Base-by-base conservation (phyloP, 352 stramenopile genomes). In the Achlya hypogyna region DNA sequence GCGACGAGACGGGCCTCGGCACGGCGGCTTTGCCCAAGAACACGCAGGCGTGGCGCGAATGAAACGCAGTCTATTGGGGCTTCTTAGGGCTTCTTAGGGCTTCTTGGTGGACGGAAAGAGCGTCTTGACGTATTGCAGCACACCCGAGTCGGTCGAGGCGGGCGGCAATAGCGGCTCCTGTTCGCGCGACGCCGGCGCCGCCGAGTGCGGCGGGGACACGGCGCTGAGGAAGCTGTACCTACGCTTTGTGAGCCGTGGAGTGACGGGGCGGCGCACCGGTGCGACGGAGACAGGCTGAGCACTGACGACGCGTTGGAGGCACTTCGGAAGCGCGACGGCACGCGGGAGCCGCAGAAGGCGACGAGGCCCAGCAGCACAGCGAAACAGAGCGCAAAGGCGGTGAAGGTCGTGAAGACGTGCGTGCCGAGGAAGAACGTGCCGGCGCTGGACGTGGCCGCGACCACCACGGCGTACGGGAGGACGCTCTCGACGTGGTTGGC, bases 401-500 rank as follows among this genome's bases (percentile, higher is more conserved):
- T 91, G 71, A 93, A 93, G 52, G 81, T 75, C 53, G 78, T 91
- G 71, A 82, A 86, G 35, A 93, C 72, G 56, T 87, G 78, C 47
- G 91, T 67, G 8, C 79, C 84, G 25, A 93, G 84, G 10, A 85
- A 83, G 34, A 96, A 65, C 35, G 78, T 77, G 18, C 87, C 87
- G 14, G 81, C 72, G 27, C 94, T 74, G 23, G 84, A 87, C 32
- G 95, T 75, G 35, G 73, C 69, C 23, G 75, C 85, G 6, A 94
- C 83, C 18, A 93, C 65, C 16, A 95, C 38, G 1, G 85, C 81
- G 70, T 95, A 96, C 23, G 86, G 87, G 60, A 91, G 71, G 64
- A 92, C 91, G 69, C 84, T 95, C 54, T 84, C 79, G 38, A 95
- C 73, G 65, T 96, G 87, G 76, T 91, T 86, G 71, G 95, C 74